Percentiles rank a stretch among this genome's conserved stretches.
These are phyloP conservation scores for Lantana camara DNA, from an alignment of 257 asterid genomes.

Conservation along the genomic window DNA sequence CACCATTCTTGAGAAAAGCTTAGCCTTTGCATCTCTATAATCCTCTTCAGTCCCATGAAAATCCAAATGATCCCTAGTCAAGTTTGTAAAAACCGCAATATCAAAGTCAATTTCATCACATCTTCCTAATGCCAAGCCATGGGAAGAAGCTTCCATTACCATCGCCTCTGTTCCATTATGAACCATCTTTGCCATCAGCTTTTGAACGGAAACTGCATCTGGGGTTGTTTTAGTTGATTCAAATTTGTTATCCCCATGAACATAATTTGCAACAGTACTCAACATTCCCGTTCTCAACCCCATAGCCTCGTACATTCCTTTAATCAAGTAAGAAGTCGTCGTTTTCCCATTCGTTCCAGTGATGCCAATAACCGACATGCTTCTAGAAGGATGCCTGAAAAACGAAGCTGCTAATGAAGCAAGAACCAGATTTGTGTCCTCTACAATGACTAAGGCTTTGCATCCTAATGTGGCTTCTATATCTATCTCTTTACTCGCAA, in stretches of 20 bases:
- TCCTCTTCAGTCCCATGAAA: slow-evolving; percentile 74
- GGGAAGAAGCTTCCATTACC: slow-evolving; percentile 88
- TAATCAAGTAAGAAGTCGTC: slow-evolving; percentile 61
- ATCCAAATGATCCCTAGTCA: slow-evolving; percentile 71
- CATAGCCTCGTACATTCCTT: slow-evolving; percentile 93
- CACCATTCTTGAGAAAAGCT: slow-evolving; percentile 78
- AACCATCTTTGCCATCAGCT: slow-evolving; percentile 86
- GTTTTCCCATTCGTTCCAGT: slow-evolving; percentile 88
- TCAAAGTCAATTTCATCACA: slow-evolving; percentile 88
- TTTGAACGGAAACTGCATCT: slow-evolving; percentile 83
- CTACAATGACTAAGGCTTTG: slow-evolving; percentile 88
- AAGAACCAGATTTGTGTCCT: slow-evolving; percentile 70
- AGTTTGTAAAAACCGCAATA: slow-evolving; percentile 81
- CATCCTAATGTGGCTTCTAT: slow-evolving; percentile 83
- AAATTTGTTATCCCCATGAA: slow-evolving; percentile 85
- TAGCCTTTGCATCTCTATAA: slow-evolving; percentile 61
- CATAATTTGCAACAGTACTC: slow-evolving; percentile 68
- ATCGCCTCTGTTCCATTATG: slow-evolving; percentile 88
- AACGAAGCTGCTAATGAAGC: slow-evolving; percentile 79
- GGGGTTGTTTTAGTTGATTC: slow-evolving; percentile 51
- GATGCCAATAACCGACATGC: slow-evolving; percentile 79
- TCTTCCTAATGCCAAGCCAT: slow-evolving; percentile 60
- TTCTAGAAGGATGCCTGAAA: slow-evolving; percentile 76
- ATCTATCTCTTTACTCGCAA: slow-evolving; percentile 88
- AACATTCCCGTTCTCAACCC: slow-evolving; percentile 93